Evolutionary conservation across 225 moss, liverwort and hornwort species (phyloP).

Genomic region (Physcomitrellopsis africana): DNA sequence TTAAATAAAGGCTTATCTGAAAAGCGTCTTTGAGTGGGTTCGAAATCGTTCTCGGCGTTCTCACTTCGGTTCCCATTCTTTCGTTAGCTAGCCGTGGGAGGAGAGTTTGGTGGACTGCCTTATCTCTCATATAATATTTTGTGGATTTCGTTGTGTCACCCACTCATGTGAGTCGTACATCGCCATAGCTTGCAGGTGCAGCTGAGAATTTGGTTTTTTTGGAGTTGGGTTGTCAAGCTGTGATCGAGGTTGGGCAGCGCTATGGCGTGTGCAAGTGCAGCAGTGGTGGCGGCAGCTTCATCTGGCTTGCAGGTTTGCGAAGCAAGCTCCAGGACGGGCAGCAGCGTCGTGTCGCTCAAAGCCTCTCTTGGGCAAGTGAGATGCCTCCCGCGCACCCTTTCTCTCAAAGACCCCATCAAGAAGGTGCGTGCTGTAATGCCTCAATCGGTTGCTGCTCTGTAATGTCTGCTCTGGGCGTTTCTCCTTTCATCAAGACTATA

Average conservation of each 20-base stretch:
- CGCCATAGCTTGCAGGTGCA: neutral
- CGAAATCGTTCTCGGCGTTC: too few species aligned
- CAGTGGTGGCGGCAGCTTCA: constrained; percentile 14
- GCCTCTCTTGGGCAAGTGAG: constrained; percentile 1
- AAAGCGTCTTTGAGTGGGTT: too few species aligned
- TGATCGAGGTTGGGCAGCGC: neutral
- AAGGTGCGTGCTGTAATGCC: neutral
- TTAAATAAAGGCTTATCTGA: too few species aligned
- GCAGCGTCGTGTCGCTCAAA: constrained; percentile 4
- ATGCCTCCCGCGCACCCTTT: constrained; percentile 7
- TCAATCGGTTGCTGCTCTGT: neutral
- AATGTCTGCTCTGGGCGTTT: neutral
- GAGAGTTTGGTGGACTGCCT: too few species aligned
- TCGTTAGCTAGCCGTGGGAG: too few species aligned
- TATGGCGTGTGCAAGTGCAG: constrained; percentile 16
- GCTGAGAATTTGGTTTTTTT: neutral
- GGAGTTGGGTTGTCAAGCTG: neutral
- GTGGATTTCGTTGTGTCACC: too few species aligned
- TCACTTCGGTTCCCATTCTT: too few species aligned
- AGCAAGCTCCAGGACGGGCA: neutral
- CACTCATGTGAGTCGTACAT: too few species aligned
- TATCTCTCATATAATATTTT: too few species aligned
- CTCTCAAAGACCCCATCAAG: neutral
- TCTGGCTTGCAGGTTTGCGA: constrained; percentile 6
- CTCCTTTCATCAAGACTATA: neutral